A percentile compares a stretch with the other conserved stretches of the same genome.
phyloP scores from a whole-genome alignment of 108 stramenopile species.

The Asterionellopsis glacialis region DNA sequence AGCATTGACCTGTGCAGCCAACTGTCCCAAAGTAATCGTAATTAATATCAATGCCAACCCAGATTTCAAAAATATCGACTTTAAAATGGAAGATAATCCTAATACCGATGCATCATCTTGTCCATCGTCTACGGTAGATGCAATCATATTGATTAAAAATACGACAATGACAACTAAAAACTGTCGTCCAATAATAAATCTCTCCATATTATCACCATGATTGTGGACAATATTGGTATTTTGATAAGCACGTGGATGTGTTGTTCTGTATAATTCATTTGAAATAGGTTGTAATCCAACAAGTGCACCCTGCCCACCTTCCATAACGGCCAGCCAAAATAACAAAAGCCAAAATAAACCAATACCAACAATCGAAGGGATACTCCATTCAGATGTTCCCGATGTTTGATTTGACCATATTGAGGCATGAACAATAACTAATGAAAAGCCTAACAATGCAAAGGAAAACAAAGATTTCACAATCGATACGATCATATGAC shows the following conservation, averaged over 20 bases:
- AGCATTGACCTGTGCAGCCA: constrained; percentile 64
- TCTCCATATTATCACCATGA: constrained; percentile 63
- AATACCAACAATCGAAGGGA: constrained; percentile 43
- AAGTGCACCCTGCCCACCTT: constrained; percentile 63
- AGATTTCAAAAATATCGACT: constrained; percentile 39
- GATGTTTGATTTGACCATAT: constrained; percentile 46
- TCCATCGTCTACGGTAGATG: constrained; percentile 26
- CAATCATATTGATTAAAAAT: constrained; percentile 51
- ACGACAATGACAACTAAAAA: constrained; percentile 56
- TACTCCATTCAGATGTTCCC: constrained; percentile 23
- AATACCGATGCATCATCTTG: constrained; percentile 10
- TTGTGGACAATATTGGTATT: constrained; percentile 42
- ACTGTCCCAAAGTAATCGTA: constrained; percentile 42
- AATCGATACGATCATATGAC: background rate
- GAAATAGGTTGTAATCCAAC: constrained; percentile 55
- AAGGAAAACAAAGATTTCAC: constrained; percentile 37
- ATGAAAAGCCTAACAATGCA: constrained; percentile 42
- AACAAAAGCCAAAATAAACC: constrained; percentile 45
- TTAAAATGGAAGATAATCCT: constrained; percentile 21
- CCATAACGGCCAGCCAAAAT: constrained; percentile 61
- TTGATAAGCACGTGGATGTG: constrained; percentile 41
- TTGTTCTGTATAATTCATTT: constrained; percentile 26
- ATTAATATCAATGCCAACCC: constrained; percentile 53
- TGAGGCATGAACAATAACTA: constrained; percentile 44
- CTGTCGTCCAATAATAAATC: constrained; percentile 64